Evolutionary conservation across 1,139 yeast genomes (phyloP).

Genomic region (Yamadazyma dendronema): DNA sequence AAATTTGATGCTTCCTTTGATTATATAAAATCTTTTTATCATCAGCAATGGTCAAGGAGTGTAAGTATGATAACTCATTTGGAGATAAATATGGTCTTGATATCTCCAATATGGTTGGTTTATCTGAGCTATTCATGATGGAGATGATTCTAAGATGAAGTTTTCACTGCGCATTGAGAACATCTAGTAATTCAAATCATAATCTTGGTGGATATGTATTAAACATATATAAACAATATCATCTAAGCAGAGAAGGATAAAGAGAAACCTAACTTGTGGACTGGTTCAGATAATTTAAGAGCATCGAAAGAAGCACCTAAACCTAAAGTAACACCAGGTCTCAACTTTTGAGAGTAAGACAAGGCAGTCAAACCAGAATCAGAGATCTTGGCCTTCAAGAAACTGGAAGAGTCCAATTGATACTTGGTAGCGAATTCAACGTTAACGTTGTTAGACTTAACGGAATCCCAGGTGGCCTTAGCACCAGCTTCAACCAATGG

Average conservation of each 20-base stretch:
- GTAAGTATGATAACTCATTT: conserved; percentile 53
- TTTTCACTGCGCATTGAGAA: neutral
- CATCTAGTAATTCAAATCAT: too few species aligned
- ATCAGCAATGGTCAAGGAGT: conserved; percentile 52
- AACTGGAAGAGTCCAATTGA: conserved; percentile 80
- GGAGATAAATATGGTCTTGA: conserved; percentile 66
- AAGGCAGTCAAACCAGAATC: conserved; percentile 95
- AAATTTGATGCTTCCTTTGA: conserved; percentile 52
- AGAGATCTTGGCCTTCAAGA: conserved; percentile 95
- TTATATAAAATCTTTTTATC: conserved; percentile 45
- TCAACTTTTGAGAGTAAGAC: conserved; percentile 90
- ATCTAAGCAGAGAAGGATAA: conserved; percentile 84
- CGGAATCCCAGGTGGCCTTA: conserved; percentile 93
- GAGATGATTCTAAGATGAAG: neutral
- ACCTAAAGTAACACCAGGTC: conserved; percentile 97
- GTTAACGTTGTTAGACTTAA: conserved; percentile 62
- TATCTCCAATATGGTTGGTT: conserved; percentile 39
- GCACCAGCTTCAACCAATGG: conserved; percentile 96
- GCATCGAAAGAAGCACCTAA: conserved; percentile 98
- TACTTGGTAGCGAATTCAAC: conserved; percentile 97
- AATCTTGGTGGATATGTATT: neutral
- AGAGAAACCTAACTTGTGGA: conserved; percentile 96
- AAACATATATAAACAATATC: neutral
- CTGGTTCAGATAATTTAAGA: conserved; percentile 92
- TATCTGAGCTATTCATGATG: conserved; percentile 10